Conservation (phyloP, 1,139 yeast species). For the Tardiomyces blankii region DNA sequence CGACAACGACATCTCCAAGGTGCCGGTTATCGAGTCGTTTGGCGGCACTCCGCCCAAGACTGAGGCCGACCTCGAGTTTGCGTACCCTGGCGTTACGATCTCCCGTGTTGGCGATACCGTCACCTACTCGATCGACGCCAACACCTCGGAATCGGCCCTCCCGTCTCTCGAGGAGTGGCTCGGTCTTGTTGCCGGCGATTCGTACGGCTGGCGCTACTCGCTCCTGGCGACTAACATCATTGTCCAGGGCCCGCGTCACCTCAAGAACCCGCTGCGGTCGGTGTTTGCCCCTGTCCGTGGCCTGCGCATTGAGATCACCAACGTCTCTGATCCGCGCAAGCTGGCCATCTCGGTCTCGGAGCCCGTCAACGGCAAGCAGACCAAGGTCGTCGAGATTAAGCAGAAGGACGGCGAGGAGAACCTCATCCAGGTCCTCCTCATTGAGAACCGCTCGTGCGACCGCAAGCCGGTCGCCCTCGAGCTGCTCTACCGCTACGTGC, state of each 20-base stretch:
- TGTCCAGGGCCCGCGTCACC: constrained; percentile 77
- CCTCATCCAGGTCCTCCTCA: constrained; percentile 57
- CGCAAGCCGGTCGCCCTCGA: constrained; percentile 62
- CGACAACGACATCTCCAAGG: constrained; percentile 51
- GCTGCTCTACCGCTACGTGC: constrained; percentile 67
- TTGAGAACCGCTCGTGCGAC: constrained; percentile 84
- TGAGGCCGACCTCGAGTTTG: constrained; percentile 27
- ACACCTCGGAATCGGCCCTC: constrained; percentile 24
- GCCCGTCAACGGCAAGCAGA: constrained; percentile 57
- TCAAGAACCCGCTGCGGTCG: constrained; percentile 65
- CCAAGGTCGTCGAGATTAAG: constrained; percentile 47
- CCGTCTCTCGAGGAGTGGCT: constrained; percentile 52
- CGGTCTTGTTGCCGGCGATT: constrained; percentile 65
- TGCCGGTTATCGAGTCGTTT: constrained; percentile 86
- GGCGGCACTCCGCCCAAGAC: constrained; percentile 44
- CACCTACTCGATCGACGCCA: constrained; percentile 42
- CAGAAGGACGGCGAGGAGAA: constrained; percentile 24
- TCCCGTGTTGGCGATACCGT: constrained; percentile 14
- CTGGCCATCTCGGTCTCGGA: constrained; percentile 58
- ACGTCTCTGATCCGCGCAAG: constrained; percentile 40
- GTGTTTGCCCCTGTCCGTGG: constrained; percentile 68
- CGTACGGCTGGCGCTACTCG: constrained; percentile 86
- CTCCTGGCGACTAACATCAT: constrained; percentile 67
- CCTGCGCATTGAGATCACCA: constrained; percentile 51
- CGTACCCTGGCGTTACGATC: constrained; percentile 15